Evolutionary conservation across 768 basidiomycete species (phyloP), one percentile per base, ranked within the genome.

Genomic region (Dacryopinax spathularia): DNA sequence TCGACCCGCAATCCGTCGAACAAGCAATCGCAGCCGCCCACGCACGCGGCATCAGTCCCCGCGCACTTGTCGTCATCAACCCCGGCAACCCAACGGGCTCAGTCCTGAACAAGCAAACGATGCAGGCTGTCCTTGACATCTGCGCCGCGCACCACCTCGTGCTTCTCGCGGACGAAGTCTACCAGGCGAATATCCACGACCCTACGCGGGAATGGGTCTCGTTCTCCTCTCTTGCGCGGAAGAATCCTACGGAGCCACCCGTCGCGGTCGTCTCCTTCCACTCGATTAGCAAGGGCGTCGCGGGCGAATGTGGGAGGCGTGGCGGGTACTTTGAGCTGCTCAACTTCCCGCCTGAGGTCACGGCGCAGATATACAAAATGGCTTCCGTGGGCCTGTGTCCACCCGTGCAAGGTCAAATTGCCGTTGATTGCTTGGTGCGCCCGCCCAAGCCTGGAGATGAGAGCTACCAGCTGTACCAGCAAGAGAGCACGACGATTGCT

Each of bases 81-180:
- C 95, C 95, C 0, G 95, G 95, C 25, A 99, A 98, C 77, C 95
- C 96, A 22, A 98, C 96, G 0, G 96, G 95, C 39, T 83, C 87
- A 2, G 80, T 95, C 60, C 82, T 99, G 12, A 81, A 85, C 66
- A 78, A 82, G 64, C 67, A 74, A 31, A 89, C 88, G 22, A 89
- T 92, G 79, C 77, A 80, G 63, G 76, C 81, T 60, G 81, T 99
- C 64, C 84, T 96, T n/a, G 75, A 83, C 29, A 75, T 98, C 10
- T 95, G 92, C 75, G 89, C 93, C 72, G 79, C 88, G 68, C 78
- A 97, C 75, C 78, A 79, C 6, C 84, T 99, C 64, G 87, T 95
- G 22, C 83, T 99, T 60, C 82, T 98, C 67, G 95, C 95, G 0
- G 95, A 99, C 74, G 95, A 99, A 74, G 95, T 99, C n/a, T 97